Conservation (phyloP, 108 stramenopile genomes). For the Discostella stelligeroides region DNA sequence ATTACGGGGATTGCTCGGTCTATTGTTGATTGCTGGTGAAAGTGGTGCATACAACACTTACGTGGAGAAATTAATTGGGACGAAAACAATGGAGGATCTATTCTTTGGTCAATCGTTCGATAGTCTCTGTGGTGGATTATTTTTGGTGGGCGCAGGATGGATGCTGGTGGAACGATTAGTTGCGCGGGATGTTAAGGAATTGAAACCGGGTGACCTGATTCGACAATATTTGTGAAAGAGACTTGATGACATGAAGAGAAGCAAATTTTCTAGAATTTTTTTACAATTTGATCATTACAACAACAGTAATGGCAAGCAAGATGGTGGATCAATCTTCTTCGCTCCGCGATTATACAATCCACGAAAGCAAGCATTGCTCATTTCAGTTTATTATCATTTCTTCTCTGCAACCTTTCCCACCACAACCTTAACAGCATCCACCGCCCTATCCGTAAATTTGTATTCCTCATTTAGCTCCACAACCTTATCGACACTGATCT, state of each 20-base stretch:
- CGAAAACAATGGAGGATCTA: background rate
- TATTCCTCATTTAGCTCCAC: slow-evolving; percentile 44
- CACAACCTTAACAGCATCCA: slow-evolving; percentile 21
- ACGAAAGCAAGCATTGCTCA: no score
- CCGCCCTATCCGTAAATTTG: slow-evolving; percentile 34
- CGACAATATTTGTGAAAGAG: slow-evolving; percentile 5
- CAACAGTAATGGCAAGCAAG: no score
- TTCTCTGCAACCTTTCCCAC: slow-evolving; percentile 22
- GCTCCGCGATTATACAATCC: no score
- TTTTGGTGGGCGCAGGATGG: slow-evolving; percentile 35
- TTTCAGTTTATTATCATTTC: no score
- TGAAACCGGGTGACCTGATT: slow-evolving; percentile 28
- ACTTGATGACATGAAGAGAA: no score
- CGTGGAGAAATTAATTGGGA: background rate
- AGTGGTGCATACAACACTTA: slow-evolving; percentile 28
- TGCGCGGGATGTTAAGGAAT: slow-evolving; percentile 23
- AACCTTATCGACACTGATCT: slow-evolving; percentile 43
- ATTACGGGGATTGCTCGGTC: slow-evolving; percentile 47
- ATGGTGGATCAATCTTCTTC: no score
- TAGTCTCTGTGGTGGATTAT: slow-evolving; percentile 28
- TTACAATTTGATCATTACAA: no score
- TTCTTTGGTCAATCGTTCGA: slow-evolving; percentile 27
- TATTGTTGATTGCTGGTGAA: slow-evolving; percentile 49
- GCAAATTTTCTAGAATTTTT: no score
- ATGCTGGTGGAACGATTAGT: slow-evolving; percentile 36